phyloP scores from a whole-genome alignment of 2,329 filamentous ascomycete species.

The Aspergillus fijiensis region DNA sequence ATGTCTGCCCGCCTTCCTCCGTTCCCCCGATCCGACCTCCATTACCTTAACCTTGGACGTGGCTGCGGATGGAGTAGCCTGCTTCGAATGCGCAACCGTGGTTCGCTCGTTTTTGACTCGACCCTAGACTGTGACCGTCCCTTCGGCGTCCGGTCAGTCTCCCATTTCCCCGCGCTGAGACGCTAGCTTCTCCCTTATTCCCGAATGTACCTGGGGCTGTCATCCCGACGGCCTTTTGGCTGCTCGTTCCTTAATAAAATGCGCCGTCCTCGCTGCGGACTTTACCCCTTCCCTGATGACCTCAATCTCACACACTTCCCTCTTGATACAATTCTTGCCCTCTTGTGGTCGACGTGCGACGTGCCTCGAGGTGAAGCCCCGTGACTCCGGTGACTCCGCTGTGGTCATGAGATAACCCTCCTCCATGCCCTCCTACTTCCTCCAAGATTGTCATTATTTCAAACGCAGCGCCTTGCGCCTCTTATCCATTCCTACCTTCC shows the following conservation, averaged over 20 bases:
- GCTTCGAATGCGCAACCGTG: constrained; percentile 16
- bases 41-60: constrained; percentile 10
- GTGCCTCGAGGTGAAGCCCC: constrained; percentile 11
- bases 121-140: constrained; percentile 4
- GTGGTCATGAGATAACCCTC: constrained; percentile 44
- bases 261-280: background rate
- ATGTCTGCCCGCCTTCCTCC: constrained; percentile 27
- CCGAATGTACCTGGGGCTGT: constrained; percentile 2
- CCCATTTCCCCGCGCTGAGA: constrained; percentile 1
- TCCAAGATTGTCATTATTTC: constrained; percentile 90
- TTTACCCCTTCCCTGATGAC: background rate
- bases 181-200: background rate
- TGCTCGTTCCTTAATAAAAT: background rate
- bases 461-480: constrained; percentile 86
- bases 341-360: background rate
- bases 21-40: constrained; percentile 32
- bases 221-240: background rate
- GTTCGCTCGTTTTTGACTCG: constrained; percentile 6
- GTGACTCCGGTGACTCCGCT: constrained; percentile 15
- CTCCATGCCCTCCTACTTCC: constrained; percentile 74
- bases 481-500: constrained; percentile 74
- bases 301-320: background rate
- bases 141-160: background rate
- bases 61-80: constrained; percentile 15
- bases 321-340: constrained; percentile 2